phyloP scores from a whole-genome alignment of 202 grass and related monocot genomes.

The Digitaria exilis region DNA sequence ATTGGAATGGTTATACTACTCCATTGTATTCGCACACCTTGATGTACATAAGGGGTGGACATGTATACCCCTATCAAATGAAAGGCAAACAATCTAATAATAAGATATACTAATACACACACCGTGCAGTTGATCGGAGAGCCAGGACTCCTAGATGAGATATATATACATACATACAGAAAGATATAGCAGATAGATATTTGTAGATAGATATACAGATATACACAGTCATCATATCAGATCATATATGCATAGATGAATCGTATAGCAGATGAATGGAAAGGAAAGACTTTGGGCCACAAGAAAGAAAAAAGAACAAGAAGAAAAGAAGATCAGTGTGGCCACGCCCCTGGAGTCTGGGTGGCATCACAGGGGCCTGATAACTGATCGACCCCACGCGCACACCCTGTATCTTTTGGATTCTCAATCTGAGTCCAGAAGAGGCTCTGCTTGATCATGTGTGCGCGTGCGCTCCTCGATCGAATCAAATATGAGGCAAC shows the following conservation, averaged over 20 bases:
- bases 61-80: too few relatives aligned
- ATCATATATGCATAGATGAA: not conserved
- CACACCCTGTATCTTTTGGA: not conserved
- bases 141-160: not conserved
- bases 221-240: not conserved
- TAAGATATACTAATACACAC: too few relatives aligned
- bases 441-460: not conserved
- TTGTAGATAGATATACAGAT: not conserved
- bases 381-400: slow-evolving; percentile 30
- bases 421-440: not conserved
- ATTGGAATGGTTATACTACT: too few relatives aligned
- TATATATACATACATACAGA: not conserved
- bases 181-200: not conserved
- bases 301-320: not conserved
- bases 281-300: not conserved
- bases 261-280: not conserved
- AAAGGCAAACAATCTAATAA: too few relatives aligned
- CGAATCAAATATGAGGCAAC: slow-evolving; percentile 40
- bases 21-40: too few relatives aligned
- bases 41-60: too few relatives aligned
- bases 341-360: not conserved
- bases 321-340: not conserved
- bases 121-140: not conserved
- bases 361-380: not conserved
- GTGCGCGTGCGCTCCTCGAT: not conserved